Conservation (phyloP, 208 protist genomes). For the Trypanosoma vivax region DNA sequence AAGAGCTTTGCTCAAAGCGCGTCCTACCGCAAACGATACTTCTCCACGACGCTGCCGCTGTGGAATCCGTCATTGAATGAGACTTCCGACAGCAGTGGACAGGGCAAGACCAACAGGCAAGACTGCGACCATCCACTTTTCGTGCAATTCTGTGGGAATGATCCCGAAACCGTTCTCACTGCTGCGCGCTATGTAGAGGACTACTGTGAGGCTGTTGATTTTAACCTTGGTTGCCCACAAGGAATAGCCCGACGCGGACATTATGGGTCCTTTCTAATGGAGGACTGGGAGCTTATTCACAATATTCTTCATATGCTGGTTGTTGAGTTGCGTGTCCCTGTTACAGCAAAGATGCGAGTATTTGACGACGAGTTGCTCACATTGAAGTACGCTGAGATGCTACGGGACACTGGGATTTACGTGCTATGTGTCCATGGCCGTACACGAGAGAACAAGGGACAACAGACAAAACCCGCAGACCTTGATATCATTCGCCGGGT, state of each 20-base stretch:
- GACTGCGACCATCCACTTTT: conserved; percentile 73
- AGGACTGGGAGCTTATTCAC: conserved; percentile 79
- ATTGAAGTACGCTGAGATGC: conserved; percentile 78
- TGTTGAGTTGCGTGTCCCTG: conserved; percentile 82
- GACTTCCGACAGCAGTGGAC: conserved; percentile 3
- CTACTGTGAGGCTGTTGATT: conserved; percentile 81
- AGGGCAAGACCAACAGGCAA: conserved; percentile 26
- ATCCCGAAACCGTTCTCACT: conserved; percentile 51
- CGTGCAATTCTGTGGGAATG: conserved; percentile 83
- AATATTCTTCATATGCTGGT: conserved; percentile 74
- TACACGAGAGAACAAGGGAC: conserved; percentile 77
- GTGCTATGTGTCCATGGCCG: conserved; percentile 86
- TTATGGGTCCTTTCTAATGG: conserved; percentile 91
- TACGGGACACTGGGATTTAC: conserved; percentile 74
- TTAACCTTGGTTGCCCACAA: conserved; percentile 92
- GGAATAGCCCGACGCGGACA: conserved; percentile 85
- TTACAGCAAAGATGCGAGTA: conserved; percentile 91
- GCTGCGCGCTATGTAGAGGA: conserved; percentile 58
- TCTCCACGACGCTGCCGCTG: conserved; percentile 38
- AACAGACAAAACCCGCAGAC: conserved; percentile 56
- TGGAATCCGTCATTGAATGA: conserved; percentile 14
- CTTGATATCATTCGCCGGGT: conserved; percentile 60
- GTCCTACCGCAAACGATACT: conserved; percentile 49
- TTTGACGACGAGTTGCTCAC: conserved; percentile 82
- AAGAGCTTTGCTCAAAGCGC: conserved; percentile 45